A percentile compares a stretch with the other conserved stretches of the same genome.
phyloP scores from a whole-genome alignment of 2,329 filamentous ascomycete genomes.

The Neofusicoccum sp. region DNA sequence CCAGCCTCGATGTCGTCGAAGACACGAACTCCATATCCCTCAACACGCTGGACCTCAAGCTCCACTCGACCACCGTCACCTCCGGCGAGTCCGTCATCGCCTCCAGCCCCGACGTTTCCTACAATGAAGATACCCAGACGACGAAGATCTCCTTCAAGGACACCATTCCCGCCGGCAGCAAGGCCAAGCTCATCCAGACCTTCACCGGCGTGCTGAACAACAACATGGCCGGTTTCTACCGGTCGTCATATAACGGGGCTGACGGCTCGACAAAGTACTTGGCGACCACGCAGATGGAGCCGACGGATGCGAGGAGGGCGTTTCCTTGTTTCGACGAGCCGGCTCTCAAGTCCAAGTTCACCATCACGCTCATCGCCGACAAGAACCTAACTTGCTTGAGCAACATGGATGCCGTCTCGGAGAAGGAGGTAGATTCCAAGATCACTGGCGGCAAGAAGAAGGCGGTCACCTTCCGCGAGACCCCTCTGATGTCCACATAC shows the following conservation, averaged over 20 bases:
- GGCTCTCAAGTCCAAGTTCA: constrained; percentile 93
- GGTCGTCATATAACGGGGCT: constrained; percentile 83
- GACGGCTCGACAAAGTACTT: constrained; percentile 79
- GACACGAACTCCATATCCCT: constrained; percentile 82
- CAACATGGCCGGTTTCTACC: constrained; percentile 97
- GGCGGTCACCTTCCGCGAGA: constrained; percentile 87
- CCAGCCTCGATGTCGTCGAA: constrained; percentile 73
- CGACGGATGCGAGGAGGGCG: constrained; percentile 86
- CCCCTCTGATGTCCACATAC: constrained; percentile 94
- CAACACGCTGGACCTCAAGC: constrained; percentile 83
- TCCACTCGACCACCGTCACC: constrained; percentile 70
- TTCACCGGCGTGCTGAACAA: constrained; percentile 83
- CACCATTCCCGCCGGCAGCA: constrained; percentile 68
- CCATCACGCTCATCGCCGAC: constrained; percentile 85
- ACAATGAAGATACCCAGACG: constrained; percentile 77
- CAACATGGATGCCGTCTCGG: constrained; percentile 92
- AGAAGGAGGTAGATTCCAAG: constrained; percentile 67
- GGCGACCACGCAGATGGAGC: constrained; percentile 93
- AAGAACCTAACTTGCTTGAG: constrained; percentile 87
- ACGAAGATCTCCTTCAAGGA: constrained; percentile 78
- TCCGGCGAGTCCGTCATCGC: constrained; percentile 57
- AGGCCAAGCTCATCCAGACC: constrained; percentile 72
- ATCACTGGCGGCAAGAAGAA: constrained; percentile 67
- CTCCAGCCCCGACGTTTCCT: constrained; percentile 65
- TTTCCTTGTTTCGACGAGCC: constrained; percentile 99